These are phyloP conservation scores for Ephemerocybe angulata DNA, from an alignment of 768 basidiomycete species.

Conservation along the genomic window DNA sequence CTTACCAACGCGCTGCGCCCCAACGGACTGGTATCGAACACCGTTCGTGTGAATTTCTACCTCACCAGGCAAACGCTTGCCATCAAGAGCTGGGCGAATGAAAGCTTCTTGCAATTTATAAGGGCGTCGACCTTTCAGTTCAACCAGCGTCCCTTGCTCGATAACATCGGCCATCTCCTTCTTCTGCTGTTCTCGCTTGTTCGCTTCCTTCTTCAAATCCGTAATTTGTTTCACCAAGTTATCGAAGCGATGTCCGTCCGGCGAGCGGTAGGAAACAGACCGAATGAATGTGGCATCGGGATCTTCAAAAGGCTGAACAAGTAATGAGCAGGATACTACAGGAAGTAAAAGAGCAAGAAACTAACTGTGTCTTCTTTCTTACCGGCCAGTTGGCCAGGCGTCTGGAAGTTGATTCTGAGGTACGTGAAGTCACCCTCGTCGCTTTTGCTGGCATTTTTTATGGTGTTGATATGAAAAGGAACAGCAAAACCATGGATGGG, in stretches of 20 bases:
- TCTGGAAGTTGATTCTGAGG: constrained; percentile 96
- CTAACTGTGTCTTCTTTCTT: constrained; percentile 96
- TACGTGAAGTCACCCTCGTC: constrained; percentile 95
- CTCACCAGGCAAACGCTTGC: constrained; percentile 94
- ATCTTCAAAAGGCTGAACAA: constrained; percentile 84
- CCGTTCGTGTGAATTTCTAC: constrained; percentile 98
- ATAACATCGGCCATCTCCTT: constrained; percentile 98
- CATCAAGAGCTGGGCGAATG: constrained; percentile 89
- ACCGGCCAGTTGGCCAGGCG: constrained; percentile 93
- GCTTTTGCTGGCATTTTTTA: constrained; percentile 96
- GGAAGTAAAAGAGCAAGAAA: constrained; percentile 1
- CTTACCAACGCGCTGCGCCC: constrained; percentile 88
- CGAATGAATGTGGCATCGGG: constrained; percentile 95
- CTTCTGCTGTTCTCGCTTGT: constrained; percentile 95
- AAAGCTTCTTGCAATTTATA: constrained; percentile 88
- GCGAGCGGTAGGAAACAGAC: constrained; percentile 89
- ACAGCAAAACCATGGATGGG: constrained; percentile 95
- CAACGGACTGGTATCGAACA: constrained; percentile 85
- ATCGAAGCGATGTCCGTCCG: constrained; percentile 87
- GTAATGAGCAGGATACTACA: not conserved
- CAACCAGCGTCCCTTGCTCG: constrained; percentile 86
- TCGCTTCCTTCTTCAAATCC: constrained; percentile 93
- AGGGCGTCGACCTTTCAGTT: constrained; percentile 86
- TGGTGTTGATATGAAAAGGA: constrained; percentile 96
- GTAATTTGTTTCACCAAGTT: constrained; percentile 88